A percentile compares a stretch with the other conserved stretches of the same genome.
These are phyloP conservation scores for Aureobasidium sp. DNA, from an alignment of 2,329 filamentous ascomycete species.

Conservation along the genomic window DNA sequence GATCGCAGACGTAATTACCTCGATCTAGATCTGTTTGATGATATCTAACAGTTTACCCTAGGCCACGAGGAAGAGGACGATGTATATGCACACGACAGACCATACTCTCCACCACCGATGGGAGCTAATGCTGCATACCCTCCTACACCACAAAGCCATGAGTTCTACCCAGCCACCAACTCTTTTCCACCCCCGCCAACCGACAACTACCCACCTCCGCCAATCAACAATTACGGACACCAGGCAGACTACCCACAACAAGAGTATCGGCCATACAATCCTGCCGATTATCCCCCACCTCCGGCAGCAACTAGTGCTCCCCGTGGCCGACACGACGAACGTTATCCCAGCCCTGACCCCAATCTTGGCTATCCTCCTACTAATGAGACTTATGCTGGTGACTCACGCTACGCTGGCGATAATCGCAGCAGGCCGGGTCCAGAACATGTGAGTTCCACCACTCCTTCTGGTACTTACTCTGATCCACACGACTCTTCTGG, in stretches of 20 bases:
- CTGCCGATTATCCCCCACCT: conserved; percentile 38
- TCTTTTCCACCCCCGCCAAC: conserved; percentile 42
- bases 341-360: conserved; percentile 23
- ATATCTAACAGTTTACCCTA: conserved; percentile 5
- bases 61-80: conserved; percentile 23
- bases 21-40: neutral
- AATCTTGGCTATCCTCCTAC: conserved; percentile 25
- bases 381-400: conserved; percentile 27
- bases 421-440: conserved; percentile 28
- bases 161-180: conserved; percentile 39
- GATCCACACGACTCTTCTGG: conserved; percentile 24
- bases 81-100: conserved; percentile 23
- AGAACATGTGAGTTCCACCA: conserved; percentile 45
- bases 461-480: conserved; percentile 30
- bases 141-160: conserved; percentile 22
- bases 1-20: conserved; percentile 39
- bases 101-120: conserved; percentile 30
- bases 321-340: conserved; percentile 23
- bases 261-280: conserved; percentile 34
- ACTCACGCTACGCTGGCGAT: conserved; percentile 25
- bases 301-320: conserved; percentile 22
- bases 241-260: conserved; percentile 22
- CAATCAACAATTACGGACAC: conserved; percentile 23
- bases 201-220: conserved; percentile 33
- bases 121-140: conserved; percentile 26